These are phyloP conservation scores for Auricularia heimuer DNA, from an alignment of 768 basidiomycete species.

Conservation along the genomic window DNA sequence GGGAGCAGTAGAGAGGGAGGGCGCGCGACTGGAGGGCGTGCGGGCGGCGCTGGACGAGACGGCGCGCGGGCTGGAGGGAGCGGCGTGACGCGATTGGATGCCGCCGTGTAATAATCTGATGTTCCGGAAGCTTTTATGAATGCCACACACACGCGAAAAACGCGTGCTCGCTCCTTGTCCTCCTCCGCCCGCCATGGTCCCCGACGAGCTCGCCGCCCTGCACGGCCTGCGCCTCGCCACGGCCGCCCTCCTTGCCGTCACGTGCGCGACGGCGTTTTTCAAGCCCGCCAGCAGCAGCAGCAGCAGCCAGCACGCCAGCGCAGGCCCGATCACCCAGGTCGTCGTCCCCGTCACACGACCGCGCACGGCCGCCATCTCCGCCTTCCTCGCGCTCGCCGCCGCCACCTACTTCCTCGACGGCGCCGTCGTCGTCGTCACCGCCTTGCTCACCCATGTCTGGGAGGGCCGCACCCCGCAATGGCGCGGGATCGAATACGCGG, in stretches of 20 bases:
- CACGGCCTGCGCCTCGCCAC: slow-evolving; percentile 6
- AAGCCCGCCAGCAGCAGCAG: slow-evolving; percentile 8
- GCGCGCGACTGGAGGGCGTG: slow-evolving; percentile 44
- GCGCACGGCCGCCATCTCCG: slow-evolving; percentile 65
- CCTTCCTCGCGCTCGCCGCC: slow-evolving; percentile 58
- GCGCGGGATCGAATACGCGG: slow-evolving; percentile 12
- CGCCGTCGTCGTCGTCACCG: slow-evolving; percentile 53
- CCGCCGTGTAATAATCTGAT: too few relatives aligned
- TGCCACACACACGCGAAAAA: neutral
- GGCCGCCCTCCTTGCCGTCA: slow-evolving; percentile 13
- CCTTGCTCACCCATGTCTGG: slow-evolving; percentile 60
- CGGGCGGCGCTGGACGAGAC: slow-evolving; percentile 47
- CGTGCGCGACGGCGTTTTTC: slow-evolving; percentile 10
- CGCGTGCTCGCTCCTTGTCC: neutral
- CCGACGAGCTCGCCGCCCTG: slow-evolving; percentile 1
- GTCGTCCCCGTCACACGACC: slow-evolving; percentile 65
- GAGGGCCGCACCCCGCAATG: slow-evolving; percentile 31
- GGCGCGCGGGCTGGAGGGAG: slow-evolving; percentile 20
- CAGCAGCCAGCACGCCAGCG: slow-evolving; percentile 14
- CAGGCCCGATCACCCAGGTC: slow-evolving; percentile 57
- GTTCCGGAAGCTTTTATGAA: too few relatives aligned
- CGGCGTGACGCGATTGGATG: neutral
- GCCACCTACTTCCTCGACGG: slow-evolving; percentile 73
- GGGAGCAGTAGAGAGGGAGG: slow-evolving; percentile 45
- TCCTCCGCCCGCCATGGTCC: neutral